Evolutionary conservation across 2,329 filamentous ascomycete genomes (phyloP).

Genomic region (Rutstroemia sp.): DNA sequence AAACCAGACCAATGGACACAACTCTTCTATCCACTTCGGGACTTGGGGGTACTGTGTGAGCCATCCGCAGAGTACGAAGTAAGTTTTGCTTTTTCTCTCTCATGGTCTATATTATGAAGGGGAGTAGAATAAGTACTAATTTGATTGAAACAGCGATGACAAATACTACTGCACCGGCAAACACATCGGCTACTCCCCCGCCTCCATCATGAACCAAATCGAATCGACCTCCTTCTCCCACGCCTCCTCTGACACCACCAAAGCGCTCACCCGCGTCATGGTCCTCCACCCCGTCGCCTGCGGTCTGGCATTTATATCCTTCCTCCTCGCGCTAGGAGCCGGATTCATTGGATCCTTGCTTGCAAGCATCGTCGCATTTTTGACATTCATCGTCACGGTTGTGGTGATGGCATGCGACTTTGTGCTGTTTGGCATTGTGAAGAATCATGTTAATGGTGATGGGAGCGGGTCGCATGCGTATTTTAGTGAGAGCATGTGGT

Average conservation of each 20-base stretch:
- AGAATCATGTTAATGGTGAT: slow-evolving; percentile 43
- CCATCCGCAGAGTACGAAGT: slow-evolving; percentile 25
- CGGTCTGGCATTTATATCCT: slow-evolving; percentile 50
- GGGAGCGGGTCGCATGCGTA: slow-evolving; percentile 33
- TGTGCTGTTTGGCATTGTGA: slow-evolving; percentile 46
- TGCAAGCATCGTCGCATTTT: slow-evolving; percentile 40
- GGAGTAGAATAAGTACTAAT: too few relatives aligned
- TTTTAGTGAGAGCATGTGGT: slow-evolving; percentile 52
- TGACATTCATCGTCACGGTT: slow-evolving; percentile 42
- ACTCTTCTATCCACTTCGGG: slow-evolving; percentile 43
- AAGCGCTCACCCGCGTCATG: slow-evolving; percentile 49
- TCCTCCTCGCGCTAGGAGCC: slow-evolving; percentile 45
- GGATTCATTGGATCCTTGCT: slow-evolving; percentile 45
- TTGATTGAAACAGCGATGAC: slow-evolving; percentile 16
- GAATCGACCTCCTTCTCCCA: slow-evolving; percentile 36
- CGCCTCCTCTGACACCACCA: slow-evolving; percentile 37
- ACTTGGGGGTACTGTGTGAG: slow-evolving; percentile 52
- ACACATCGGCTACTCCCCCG: slow-evolving; percentile 49
- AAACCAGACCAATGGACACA: slow-evolving; percentile 29
- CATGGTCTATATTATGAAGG: too few relatives aligned
- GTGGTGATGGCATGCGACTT: slow-evolving; percentile 50
- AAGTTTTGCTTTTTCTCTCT: slow-evolving; percentile 12
- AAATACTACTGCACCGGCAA: slow-evolving; percentile 42
- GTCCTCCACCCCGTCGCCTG: slow-evolving; percentile 55
- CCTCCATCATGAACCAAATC: slow-evolving; percentile 33